phyloP scores from a whole-genome alignment of 495 filamentous ascomycete genomes.

The Friedmanniomyces simplex region DNA sequence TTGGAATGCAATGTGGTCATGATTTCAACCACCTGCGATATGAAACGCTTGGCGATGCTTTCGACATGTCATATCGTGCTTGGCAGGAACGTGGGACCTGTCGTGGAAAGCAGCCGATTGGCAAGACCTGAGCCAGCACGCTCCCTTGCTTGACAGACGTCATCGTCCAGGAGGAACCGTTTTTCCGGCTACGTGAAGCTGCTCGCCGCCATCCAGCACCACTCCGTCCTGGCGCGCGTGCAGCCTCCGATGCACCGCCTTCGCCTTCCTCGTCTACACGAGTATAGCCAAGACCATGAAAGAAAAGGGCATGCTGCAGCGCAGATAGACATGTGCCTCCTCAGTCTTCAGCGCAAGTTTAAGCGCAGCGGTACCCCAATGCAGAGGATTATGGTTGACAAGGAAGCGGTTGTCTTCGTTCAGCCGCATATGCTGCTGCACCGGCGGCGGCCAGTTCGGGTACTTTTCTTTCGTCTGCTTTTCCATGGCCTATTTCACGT shows the following conservation, averaged over 20 bases:
- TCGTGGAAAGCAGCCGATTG: not conserved
- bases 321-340: too few species aligned
- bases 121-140: too few species aligned
- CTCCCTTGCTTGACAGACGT: too few species aligned
- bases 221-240: too few species aligned
- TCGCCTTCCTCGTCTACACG: too few species aligned
- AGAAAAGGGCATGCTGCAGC: too few species aligned
- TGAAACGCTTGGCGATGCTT: not conserved
- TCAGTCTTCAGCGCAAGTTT: not conserved
- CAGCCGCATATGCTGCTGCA: not conserved
- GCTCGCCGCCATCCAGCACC: too few species aligned
- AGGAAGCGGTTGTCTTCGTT: not conserved
- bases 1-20: not conserved
- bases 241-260: too few species aligned
- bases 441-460: not conserved
- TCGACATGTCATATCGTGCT: not conserved
- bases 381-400: not conserved
- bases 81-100: not conserved
- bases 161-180: too few species aligned
- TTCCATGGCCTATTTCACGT: not conserved
- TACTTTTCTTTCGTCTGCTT: not conserved
- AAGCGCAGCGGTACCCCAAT: not conserved
- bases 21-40: not conserved
- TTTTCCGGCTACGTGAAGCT: too few species aligned
- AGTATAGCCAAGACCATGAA: too few species aligned